These are phyloP conservation scores for Wickerhamomyces pijperi DNA, from an alignment of 805 yeast genomes.

Conservation along the genomic window DNA sequence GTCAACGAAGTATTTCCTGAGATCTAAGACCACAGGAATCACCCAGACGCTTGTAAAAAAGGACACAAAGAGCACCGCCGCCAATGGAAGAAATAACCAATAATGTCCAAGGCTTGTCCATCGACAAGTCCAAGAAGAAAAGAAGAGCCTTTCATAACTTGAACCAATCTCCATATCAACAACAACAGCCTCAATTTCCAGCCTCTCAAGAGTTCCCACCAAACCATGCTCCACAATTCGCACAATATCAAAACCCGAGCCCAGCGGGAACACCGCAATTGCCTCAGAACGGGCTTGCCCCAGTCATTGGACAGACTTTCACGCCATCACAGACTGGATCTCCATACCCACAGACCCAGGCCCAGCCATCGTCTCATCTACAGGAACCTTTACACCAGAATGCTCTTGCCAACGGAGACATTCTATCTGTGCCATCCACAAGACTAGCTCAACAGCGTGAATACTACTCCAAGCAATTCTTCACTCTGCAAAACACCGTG, in stretches of 20 bases:
- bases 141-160: slow-evolving; percentile 16
- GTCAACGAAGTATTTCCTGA: too few species aligned
- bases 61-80: too few species aligned
- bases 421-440: slow-evolving; percentile 9
- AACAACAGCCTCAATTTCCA: not conserved
- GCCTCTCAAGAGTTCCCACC: slow-evolving; percentile 1
- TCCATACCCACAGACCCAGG: not conserved
- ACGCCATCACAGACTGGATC: not conserved
- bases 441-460: slow-evolving; percentile 12
- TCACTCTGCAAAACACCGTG: slow-evolving; percentile 62
- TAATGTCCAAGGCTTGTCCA: not conserved
- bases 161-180: slow-evolving; percentile 1
- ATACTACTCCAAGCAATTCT: slow-evolving; percentile 32
- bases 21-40: too few species aligned
- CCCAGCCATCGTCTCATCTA: slow-evolving; percentile 1
- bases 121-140: slow-evolving; percentile 9
- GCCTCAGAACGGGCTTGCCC: not conserved
- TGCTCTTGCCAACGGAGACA: slow-evolving; percentile 3
- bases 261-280: not conserved
- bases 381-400: slow-evolving; percentile 1
- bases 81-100: not conserved
- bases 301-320: not conserved
- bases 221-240: not conserved
- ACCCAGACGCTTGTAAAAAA: too few species aligned
- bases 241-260: not conserved